Conservation (phyloP, 331 rosid species). For the Saraca asoca region DNA sequence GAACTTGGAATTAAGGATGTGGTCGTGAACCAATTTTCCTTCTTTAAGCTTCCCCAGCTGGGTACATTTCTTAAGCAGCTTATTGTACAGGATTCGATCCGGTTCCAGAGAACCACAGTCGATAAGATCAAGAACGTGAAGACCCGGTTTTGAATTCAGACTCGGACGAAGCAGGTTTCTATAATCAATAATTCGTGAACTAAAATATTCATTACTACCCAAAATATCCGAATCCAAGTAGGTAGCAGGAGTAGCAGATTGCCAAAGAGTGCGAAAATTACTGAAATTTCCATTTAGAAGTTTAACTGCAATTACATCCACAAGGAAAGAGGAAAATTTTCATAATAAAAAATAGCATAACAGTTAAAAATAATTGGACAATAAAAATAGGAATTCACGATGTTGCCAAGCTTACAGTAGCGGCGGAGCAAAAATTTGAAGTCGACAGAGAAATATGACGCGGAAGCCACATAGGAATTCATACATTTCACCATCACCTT, state of each 20-base stretch:
- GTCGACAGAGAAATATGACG: not conserved
- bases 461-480: not conserved
- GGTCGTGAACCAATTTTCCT: slow-evolving; percentile 64
- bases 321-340: not conserved
- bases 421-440: slow-evolving; percentile 5
- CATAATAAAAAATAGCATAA: too few species aligned
- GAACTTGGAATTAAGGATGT: slow-evolving; percentile 51
- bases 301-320: slow-evolving; percentile 23
- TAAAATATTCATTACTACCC: not conserved
- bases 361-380: not conserved
- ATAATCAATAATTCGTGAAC: slow-evolving; percentile 47
- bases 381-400: not conserved
- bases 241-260: slow-evolving; percentile 26
- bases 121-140: slow-evolving; percentile 66
- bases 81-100: slow-evolving; percentile 48
- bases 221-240: slow-evolving; percentile 20
- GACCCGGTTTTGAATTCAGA: slow-evolving; percentile 43
- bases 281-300: not conserved
- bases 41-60: slow-evolving; percentile 50
- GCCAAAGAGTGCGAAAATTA: slow-evolving; percentile 32
- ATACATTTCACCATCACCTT: slow-evolving; percentile 32
- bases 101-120: slow-evolving; percentile 52
- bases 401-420: slow-evolving; percentile 4
- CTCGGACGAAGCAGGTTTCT: slow-evolving; percentile 59
- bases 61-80: slow-evolving; percentile 61